phyloP scores from a whole-genome alignment of 2,329 filamentous ascomycete genomes.

The Rutstroemia sp. region DNA sequence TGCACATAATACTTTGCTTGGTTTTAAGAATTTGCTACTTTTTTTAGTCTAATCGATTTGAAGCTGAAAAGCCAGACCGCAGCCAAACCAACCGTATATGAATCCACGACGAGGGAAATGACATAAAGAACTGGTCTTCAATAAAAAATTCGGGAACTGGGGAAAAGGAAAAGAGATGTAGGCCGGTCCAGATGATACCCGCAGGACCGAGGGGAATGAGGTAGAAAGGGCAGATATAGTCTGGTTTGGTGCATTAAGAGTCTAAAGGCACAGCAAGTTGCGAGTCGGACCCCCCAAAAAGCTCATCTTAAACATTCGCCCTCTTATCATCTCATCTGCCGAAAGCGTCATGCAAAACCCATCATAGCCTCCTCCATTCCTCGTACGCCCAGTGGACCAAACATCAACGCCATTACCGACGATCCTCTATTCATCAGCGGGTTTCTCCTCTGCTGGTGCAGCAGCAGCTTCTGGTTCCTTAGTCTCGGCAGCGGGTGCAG shows the following conservation, averaged over 20 bases:
- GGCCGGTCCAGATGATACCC: slow-evolving; percentile 2
- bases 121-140: slow-evolving; percentile 6
- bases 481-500: slow-evolving; percentile 40
- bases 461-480: slow-evolving; percentile 26
- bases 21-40: slow-evolving; percentile 26
- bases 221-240: slow-evolving; percentile 22
- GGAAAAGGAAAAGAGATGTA: slow-evolving; percentile 4
- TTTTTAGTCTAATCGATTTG: slow-evolving; percentile 24
- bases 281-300: slow-evolving; percentile 26
- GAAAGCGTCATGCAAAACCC: slow-evolving; percentile 27
- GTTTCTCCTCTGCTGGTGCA: slow-evolving; percentile 34
- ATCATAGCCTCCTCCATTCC: slow-evolving; percentile 21
- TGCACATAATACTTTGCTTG: neutral
- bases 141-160: slow-evolving; percentile 11
- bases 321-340: slow-evolving; percentile 22
- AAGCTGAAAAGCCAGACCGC: slow-evolving; percentile 14
- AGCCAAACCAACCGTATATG: slow-evolving; percentile 8
- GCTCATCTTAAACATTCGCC: slow-evolving; percentile 20
- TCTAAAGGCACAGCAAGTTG: slow-evolving; percentile 28
- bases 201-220: slow-evolving; percentile 10
- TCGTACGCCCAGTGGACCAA: slow-evolving; percentile 26
- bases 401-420: slow-evolving; percentile 27
- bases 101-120: neutral
- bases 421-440: slow-evolving; percentile 28
- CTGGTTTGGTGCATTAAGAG: slow-evolving; percentile 27